Evolutionary conservation across 2,329 filamentous ascomycete species (phyloP), one percentile per base, ranked within the genome.

Genomic region (Mollisia scopiformis): DNA sequence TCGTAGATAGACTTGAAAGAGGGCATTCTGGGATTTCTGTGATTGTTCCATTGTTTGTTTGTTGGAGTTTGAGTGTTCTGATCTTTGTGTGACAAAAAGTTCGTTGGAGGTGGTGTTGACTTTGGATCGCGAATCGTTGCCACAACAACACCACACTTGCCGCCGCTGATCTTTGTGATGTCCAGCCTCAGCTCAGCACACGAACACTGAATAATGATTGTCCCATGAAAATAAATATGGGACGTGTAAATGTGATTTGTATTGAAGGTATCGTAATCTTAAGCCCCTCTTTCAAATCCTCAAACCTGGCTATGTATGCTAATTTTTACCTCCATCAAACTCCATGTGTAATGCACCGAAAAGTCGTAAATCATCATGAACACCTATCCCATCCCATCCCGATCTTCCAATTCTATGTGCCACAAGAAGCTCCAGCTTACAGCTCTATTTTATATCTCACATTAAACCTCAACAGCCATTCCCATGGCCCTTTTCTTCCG

Each of bases 1-100:
- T 52, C 94, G 91, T 41, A 98, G 83, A 73, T 91, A 97, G 59
- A 98, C 94, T 77, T 97, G 89, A 75, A 98, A 98, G 37, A 97
- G 85, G 63, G 84, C 86, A 14, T 78, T 71, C 57, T 81, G 73
- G 3, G 78, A 71, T 70, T 81, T 84, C 59, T 76, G 71, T 21
- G 74, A 65, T 58, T 74, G 62, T 51, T 76, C 75, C 78, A 80
- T 80, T 14, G 14, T 51, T 21, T n/a, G 31, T 25, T 55, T 43
- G 27, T 47, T 16, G 35, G 25, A 6, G 11, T 31, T 37, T 14
- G 19, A 14, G 35, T 51, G 14, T 41, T n/a, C n/a, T n/a, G n/a
- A n/a, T n/a, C n/a, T n/a, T 55, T 4, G 43, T 56, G 33, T 35
- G 28, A 21, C 23, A 6, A n/a, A 23, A 53, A 55, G 43, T 61